Conservation (phyloP, 2,329 filamentous ascomycete species). For the Polychaeton citri region DNA sequence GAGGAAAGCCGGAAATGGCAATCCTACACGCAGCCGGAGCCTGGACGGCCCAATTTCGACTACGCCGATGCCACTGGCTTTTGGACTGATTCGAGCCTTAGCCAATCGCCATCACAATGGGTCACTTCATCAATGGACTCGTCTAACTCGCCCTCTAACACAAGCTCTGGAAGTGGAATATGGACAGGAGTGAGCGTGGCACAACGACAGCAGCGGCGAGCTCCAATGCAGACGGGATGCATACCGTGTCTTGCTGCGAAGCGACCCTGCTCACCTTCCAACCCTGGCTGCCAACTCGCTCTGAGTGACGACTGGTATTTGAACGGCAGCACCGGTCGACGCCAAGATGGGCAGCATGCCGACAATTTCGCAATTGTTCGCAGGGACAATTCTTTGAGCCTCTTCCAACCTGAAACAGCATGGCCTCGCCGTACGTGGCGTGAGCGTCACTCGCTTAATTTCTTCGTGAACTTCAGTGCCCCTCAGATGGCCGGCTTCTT, state of each 20-base stretch:
- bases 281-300: constrained; percentile 13
- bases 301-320: constrained; percentile 18
- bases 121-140: no score
- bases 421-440: constrained; percentile 19
- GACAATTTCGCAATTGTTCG: background rate
- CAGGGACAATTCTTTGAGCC: constrained; percentile 5
- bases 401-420: constrained; percentile 14
- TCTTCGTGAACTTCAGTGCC: constrained; percentile 26
- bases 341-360: background rate
- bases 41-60: no score
- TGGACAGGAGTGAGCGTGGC: no score
- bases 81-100: no score
- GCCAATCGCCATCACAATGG: no score
- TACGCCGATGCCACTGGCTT: no score
- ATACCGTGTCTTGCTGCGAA: constrained; percentile 16
- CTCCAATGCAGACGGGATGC: constrained; percentile 18
- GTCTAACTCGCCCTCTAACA: no score
- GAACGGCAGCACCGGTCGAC: constrained; percentile 5
- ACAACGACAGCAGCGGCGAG: background rate
- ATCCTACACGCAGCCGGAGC: no score
- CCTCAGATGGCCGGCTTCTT: constrained; percentile 22
- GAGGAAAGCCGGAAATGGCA: no score
- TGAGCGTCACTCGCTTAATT: constrained; percentile 19
- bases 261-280: constrained; percentile 12
- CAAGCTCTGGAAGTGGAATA: no score